Conservation (phyloP, 2,329 filamentous ascomycete genomes). For the Chaetomiaceae sp. region DNA sequence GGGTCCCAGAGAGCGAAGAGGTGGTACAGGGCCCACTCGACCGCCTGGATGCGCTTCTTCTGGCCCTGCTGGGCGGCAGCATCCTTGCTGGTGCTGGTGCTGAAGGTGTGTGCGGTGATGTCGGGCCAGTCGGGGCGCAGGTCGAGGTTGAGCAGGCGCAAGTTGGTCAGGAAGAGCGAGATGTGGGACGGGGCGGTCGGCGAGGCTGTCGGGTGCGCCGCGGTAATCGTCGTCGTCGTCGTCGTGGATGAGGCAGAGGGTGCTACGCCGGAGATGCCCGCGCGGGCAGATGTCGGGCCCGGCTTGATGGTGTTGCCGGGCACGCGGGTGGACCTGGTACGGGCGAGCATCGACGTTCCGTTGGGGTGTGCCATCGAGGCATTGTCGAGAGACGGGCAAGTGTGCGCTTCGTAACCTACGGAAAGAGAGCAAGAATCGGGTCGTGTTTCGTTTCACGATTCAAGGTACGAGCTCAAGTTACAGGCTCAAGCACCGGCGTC, state of each 20-base stretch:
- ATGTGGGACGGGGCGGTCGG: constrained; percentile 43
- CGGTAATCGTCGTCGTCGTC: neutral
- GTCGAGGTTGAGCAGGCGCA: constrained; percentile 78
- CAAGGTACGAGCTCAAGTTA: neutral
- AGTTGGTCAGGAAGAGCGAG: constrained; percentile 70
- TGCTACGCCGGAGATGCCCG: neutral
- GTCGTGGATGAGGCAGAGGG: constrained; percentile 5
- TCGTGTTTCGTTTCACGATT: neutral
- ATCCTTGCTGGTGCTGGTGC: constrained; percentile 56
- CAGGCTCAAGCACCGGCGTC: too few species aligned
- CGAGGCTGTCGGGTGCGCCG: constrained; percentile 5
- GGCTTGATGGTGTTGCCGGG: constrained; percentile 17
- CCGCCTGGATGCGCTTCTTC: constrained; percentile 72
- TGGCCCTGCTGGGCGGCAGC: constrained; percentile 65
- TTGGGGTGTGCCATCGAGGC: constrained; percentile 22
- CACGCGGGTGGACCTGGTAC: constrained; percentile 24
- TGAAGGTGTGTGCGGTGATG: constrained; percentile 65
- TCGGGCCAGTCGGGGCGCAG: constrained; percentile 70
- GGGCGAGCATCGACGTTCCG: constrained; percentile 21
- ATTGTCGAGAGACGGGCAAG: too few species aligned
- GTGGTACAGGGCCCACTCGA: constrained; percentile 88
- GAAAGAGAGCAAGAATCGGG: too few species aligned
- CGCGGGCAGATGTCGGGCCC: constrained; percentile 8
- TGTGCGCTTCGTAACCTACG: too few species aligned
- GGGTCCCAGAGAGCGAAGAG: constrained; percentile 81